Percentiles rank a stretch among this genome's conserved stretches.
Evolutionary conservation across 352 stramenopile genomes (phyloP).

Genomic region (Phytophthora melonis): DNA sequence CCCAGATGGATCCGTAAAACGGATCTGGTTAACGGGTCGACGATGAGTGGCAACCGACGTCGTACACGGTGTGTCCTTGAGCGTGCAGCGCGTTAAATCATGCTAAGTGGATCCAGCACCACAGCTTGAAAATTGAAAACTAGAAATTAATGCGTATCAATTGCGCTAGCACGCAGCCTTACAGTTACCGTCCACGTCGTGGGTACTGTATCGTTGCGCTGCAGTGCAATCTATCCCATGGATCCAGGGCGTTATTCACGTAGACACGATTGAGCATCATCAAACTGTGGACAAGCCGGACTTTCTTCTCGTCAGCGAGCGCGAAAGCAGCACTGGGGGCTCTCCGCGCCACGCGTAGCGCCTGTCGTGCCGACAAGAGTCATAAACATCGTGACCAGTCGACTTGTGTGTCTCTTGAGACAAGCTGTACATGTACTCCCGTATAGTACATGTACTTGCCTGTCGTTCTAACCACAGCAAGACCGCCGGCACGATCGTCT

Average conservation of each 20-base stretch:
- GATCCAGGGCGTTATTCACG: not conserved
- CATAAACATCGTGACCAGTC: not conserved
- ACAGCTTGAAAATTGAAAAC: too few relatives aligned
- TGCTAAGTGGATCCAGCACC: too few relatives aligned
- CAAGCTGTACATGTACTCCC: too few relatives aligned
- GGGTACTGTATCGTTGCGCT: too few relatives aligned
- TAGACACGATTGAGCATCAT: constrained; percentile 1
- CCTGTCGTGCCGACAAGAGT: not conserved
- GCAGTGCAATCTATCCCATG: not conserved
- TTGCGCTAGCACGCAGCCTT: too few relatives aligned
- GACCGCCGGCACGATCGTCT: not conserved
- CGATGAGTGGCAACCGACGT: not conserved
- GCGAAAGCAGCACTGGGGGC: not conserved
- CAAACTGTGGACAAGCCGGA: not conserved
- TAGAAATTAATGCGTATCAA: too few relatives aligned
- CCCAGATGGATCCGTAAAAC: not conserved
- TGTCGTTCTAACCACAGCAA: not conserved
- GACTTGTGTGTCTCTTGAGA: too few relatives aligned
- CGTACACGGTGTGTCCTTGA: too few relatives aligned
- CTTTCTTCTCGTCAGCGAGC: not conserved
- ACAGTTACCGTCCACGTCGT: too few relatives aligned
- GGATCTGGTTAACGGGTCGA: not conserved
- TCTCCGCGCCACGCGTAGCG: not conserved
- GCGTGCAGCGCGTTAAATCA: too few relatives aligned
- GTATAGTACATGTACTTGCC: too few relatives aligned